Base-by-base conservation (phyloP, 306 rosid genomes). In the Senna siamea region DNA sequence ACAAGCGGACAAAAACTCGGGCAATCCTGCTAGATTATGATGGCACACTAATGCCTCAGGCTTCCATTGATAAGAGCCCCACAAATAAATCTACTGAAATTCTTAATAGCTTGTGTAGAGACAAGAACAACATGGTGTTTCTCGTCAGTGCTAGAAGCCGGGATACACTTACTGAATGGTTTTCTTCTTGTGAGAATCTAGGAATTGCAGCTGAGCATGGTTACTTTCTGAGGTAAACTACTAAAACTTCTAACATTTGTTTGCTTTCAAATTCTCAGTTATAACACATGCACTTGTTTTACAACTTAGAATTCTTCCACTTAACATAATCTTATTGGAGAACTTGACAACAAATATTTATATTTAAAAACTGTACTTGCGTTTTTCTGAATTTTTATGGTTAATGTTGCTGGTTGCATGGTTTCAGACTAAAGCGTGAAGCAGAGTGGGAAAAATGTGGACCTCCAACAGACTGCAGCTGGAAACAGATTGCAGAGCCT, bases 131-230 rank as follows among this genome's bases (percentile, higher is more conserved):
- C 75, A 74, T 75, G 85, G 89, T 87, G 56, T 85, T 87, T 69
- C 63, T 89, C 60, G 94, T 89, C 3, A 87, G 94, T 69, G 85
- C 88, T 0, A 89, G 82, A 70, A 83, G 88, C 69, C 83, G 94
- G 10, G 82, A 74, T 75, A 81, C 72, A 19, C 89, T 89, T 6
- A 15, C 68, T 2, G 91, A 87, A 57, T 89, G 94, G 94, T 85
- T 89, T 76, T 83, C 80, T 62, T 75, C 94, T 62, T 89, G 94
- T 30, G 91, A 85, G 66, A 89, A 80, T 20, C 79, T 89, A 23
- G 91, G 91, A 77, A 69, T 87, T 71, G 89, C 88, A 40, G 94
- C 94, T 23, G 94, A 89, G 81, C 94, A 89, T 37, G 94, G 94
- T 23, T 86, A 83, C 81, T 89, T 86, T 71, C 84, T 89, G 20